Percentiles rank a stretch among this genome's conserved stretches.
These are phyloP conservation scores for Boletus sp. DNA, from an alignment of 768 basidiomycete genomes.

Conservation along the genomic window DNA sequence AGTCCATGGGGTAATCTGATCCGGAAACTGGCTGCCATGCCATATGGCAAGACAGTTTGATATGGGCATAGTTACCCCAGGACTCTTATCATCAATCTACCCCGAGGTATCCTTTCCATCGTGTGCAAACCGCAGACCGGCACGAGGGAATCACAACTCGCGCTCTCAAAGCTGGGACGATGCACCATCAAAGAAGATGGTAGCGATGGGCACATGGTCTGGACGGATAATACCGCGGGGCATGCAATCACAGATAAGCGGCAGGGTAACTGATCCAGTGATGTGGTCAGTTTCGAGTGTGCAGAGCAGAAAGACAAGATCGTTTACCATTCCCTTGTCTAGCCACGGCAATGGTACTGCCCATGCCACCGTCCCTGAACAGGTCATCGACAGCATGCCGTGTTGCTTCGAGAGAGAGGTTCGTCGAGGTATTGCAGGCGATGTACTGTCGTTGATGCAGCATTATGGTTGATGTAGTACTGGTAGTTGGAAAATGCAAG, in stretches of 20 bases:
- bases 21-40: neutral
- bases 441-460: slow-evolving; percentile 61
- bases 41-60: too few relatives aligned
- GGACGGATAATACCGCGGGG: slow-evolving; percentile 69
- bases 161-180: slow-evolving; percentile 22
- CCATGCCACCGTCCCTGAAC: slow-evolving; percentile 54
- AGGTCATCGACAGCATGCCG: slow-evolving; percentile 56
- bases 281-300: neutral
- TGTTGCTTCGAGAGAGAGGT: slow-evolving; percentile 54
- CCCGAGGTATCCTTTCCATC: neutral
- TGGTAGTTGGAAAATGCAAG: slow-evolving; percentile 23
- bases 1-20: neutral
- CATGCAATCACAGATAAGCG: slow-evolving; percentile 77
- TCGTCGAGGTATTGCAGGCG: slow-evolving; percentile 61
- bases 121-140: neutral
- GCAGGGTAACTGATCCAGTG: slow-evolving; percentile 53
- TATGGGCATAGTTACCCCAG: neutral
- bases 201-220: slow-evolving; percentile 68
- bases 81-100: neutral
- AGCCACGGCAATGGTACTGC: slow-evolving; percentile 76
- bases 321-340: slow-evolving; percentile 56
- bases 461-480: slow-evolving; percentile 74
- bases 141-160: neutral
- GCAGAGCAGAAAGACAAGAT: slow-evolving; percentile 4
- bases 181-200: slow-evolving; percentile 71